Conservation (phyloP, 23 red algal species). For the Cyanidiococcus yangmingshanensis region DNA sequence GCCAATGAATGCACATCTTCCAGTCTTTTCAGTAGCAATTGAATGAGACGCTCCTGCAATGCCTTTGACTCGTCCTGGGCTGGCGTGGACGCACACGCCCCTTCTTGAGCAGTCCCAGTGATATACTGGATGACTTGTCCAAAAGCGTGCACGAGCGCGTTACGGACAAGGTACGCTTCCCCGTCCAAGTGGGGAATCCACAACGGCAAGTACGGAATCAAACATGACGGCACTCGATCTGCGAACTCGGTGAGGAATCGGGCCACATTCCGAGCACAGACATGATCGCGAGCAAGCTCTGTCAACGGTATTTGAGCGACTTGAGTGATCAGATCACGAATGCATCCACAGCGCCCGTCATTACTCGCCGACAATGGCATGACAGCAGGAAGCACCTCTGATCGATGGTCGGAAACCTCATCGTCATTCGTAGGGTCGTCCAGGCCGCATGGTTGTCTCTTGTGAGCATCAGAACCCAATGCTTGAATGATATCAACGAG, state of each 20-base stretch:
- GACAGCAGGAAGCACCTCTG: background rate
- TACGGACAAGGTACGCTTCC: conserved; percentile 55
- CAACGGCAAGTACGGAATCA: conserved; percentile 29
- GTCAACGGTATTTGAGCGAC: conserved; percentile 38
- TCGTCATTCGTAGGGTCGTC: background rate
- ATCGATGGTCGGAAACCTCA: background rate
- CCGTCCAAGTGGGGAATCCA: conserved; percentile 51
- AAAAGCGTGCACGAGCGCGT: conserved; percentile 55
- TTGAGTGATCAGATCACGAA: conserved; percentile 43
- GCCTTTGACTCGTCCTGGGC: conserved; percentile 18
- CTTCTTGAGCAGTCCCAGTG: background rate
- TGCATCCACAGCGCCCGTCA: conserved; percentile 21
- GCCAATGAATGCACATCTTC: conserved; percentile 69
- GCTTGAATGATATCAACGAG: background rate
- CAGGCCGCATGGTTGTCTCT: no score
- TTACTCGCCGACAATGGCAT: background rate
- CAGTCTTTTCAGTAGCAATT: conserved; percentile 43
- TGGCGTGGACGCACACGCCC: no score
- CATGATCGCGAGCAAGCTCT: conserved; percentile 32
- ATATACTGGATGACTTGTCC: conserved; percentile 25
- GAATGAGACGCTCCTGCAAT: conserved; percentile 31
- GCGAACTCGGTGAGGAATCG: conserved; percentile 45
- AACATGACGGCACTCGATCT: conserved; percentile 21
- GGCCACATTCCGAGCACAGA: conserved; percentile 33
- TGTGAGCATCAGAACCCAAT: background rate